Evolutionary conservation across 169 alveolate genomes (phyloP), one percentile per base, ranked within the genome.

Genomic region (Sarcocystis neurona): DNA sequence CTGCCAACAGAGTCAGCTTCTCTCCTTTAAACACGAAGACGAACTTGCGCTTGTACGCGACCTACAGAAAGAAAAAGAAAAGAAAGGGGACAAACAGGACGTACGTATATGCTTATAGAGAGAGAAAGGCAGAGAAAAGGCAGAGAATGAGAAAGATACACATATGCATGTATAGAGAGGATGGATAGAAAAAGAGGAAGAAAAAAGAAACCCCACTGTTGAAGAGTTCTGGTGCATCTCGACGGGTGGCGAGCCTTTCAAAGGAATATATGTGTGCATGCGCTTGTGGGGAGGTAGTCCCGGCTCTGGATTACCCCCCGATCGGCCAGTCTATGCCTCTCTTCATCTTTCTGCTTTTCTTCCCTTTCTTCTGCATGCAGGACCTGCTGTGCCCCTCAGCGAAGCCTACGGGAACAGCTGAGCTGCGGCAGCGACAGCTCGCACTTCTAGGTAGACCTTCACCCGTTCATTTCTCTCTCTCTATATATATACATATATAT

Each of bases 351-450:
- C 0, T 46, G 70, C 1, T 47, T 79, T 39, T 50, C 85, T 41
- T 18, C 41, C 56, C 34, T 10, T 39, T 4, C 34, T 27, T 2
- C n/a, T 27, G 41, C 0, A 18, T 37, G 50, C 75, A 88, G 92
- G 92, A 88, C 37, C 34, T 88, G 2, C 75, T 88, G n/a, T 77
- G 87, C 23, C 92, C 92, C 18, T 88, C 92, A 23, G 50, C 37
- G 58, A 43, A 78, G 12, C 92, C 92, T 0, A n/a, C 87, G 20
- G 92, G 87, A 18, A 77, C 85, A 6, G 92, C 92, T 23, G 92
- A 88, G 89, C 68, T 88, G 50, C 88, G 92, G 43, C 92, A 88
- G 79, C 56, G 92, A n/a, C 92, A 88, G 85, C 92, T 88, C 43
- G 18, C 92, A 4, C 66, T 88, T 0, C 77, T 88, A 4, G 92